Evolutionary conservation across 257 asterid genomes (phyloP), one percentile per base, ranked within the genome.

Genomic region (Leonotis leonurus): DNA sequence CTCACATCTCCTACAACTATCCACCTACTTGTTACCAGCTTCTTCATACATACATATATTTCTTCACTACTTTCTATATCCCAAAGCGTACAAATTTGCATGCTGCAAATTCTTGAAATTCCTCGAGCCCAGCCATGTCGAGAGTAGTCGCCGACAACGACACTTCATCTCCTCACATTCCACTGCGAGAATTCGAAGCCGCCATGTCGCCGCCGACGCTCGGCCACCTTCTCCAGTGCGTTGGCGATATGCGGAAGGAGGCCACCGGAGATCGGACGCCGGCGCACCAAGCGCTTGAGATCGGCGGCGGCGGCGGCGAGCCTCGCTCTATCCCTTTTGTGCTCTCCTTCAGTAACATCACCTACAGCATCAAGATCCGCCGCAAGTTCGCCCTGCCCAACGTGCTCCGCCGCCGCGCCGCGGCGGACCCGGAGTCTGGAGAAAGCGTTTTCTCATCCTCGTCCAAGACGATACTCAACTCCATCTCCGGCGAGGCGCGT

Each of bases 11-110:
- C 55, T 26, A 45, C 78, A 57, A 74, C 80, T 36, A 45, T 51
- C 35, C 27, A 78, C 79, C 84, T 75, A 75, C 69, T 69, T 46
- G 52, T 44, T 50, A 75, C 76, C 76, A 26, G 63, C 56, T 57
- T 33, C 22, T 6, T 30, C n/a, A 46, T 39, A 52, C n/a, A n/a
- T n/a, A n/a, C 41, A 22, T 41, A 33, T 39, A 24, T 20, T 37
- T 13, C 70, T 32, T n/a, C 36, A 12, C 13, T 21, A 13, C 46
- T 3, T 13, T 43, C 8, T 17, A 11, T 17, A 11, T 16, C 25
- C 51, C n/a, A n/a, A n/a, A n/a, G n/a, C n/a, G n/a, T n/a, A n/a
- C n/a, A n/a, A n/a, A n/a, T 58, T 41, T 41, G 54, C 14, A 20
- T 60, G 36, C 53, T n/a, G 8, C 4, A 18, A 1, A 14, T 16